Evolutionary conservation across 768 basidiomycete genomes (phyloP), one percentile per base, ranked within the genome.

Genomic region (Gloeophyllum trabeum): DNA sequence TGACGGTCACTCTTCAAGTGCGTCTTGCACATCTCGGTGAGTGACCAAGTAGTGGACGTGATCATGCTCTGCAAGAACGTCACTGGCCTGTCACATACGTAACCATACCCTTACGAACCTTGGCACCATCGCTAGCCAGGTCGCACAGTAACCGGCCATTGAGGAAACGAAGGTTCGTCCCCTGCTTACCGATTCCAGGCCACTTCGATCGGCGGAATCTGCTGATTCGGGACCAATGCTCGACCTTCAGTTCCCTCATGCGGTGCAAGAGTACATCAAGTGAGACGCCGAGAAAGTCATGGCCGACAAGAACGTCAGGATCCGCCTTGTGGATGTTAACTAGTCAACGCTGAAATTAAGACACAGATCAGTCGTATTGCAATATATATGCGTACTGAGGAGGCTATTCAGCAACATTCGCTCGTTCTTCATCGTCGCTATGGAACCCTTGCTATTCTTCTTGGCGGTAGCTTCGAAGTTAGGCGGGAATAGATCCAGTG

Each of bases 21-120:
- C 1, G 90, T 86, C 47, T 70, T 75, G 63, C 88, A 92, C 92
- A 99, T 97, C 61, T 99, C 96, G 6, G 89, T 90, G 41, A 98
- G 64, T 2, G 93, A 94, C 96, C 96, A 99, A 1, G 96, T 98
- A 3, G 91, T 97, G 3, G 96, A 98, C 1, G 81, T 64, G 56
- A 99, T 98, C 90, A 97, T 94, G 18, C 86, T 81, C 91, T 94
- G 52, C 16, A 12, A 24, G 4, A 14, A 24, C 24, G 23, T 28
- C 23, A 16, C 30, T 21, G 24, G 13, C 1, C 18, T 18, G n/a
- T 25, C 16, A 42, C 22, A 19, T 5, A 30, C 40, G 13, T 4
- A 25, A 28, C 5, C n/a, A 2, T 2, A n/a, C 2, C 35, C 39
- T 35, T 30, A 35, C 16, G 34, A 22, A 24, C 2, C 69, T 92